Base-by-base conservation (phyloP, 306 rosid species). In the Malus sieversii region DNA sequence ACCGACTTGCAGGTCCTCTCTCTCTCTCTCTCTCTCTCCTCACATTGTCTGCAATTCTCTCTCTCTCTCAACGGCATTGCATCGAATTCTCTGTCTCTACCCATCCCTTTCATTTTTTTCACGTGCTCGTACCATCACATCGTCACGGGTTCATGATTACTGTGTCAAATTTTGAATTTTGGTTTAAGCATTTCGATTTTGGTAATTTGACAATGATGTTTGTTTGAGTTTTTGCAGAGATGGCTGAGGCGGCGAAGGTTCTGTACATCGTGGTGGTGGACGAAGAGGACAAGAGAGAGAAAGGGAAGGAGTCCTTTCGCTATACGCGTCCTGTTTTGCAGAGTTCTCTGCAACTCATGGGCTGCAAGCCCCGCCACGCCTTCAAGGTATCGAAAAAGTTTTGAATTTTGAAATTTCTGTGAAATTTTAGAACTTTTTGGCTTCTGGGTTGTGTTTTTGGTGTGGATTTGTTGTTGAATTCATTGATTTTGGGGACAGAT, bases 301-400 rank as follows among this genome's bases (percentile, higher is more conserved):
- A 86, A 7, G 88, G 79, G 13, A 86, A 87, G 61, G 90, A 86
- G 40, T 88, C 98, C 1, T 94, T 90, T 67, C 81, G 95, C 2
- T 92, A 94, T 63, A 81, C 98, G 75, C 95, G 96, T 29, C 70
- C 96, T 4, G 90, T 90, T 78, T 83, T 94, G 23, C 98, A 90
- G 82, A 94, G 90, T 51, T 90, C 93, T 40, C 85, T 94, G 19
- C 98, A 94, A 73, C 95, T 92, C 20, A 94, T 94, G 88, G 98
- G 98, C 68, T 94, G 98, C 81, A 94, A 94, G 73, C 90, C 97
- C 3, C 86, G 98, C 12, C 98, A 94, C 72, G 96, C 98, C 61
- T 92, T 94, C 63, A 94, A 94, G 98, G 98, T 89, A 38, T 32
- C 1, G 42, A 16, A n/a, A 38, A 73, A 6, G 33, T 73, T 74